Base-by-base conservation (phyloP, 2,329 filamentous ascomycete genomes). In the Fusarium sp. region DNA sequence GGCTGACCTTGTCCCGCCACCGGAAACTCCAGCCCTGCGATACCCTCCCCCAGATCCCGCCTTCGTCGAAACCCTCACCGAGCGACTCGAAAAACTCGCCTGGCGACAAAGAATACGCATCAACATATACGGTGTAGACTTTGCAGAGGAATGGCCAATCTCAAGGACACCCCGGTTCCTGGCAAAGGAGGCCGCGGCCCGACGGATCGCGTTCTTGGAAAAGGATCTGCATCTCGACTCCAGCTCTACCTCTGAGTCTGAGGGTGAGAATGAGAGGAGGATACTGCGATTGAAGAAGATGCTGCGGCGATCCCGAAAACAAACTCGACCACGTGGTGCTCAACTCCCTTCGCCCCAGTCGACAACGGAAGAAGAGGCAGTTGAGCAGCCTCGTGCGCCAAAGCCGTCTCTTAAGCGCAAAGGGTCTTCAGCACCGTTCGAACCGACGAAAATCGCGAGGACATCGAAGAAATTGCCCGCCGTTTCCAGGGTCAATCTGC, bases 111-210 rank as follows among this genome's bases (percentile, higher is more conserved):
- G 37, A 37, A 59, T 59, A 13, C 56, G 56, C 20, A 27, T 59
- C 31, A 38, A 22, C 9, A 18, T 40, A 13, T 59, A 59, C 5
- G 56, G 56, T n/a, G 56, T 18, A 5, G 56, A 38, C 7, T 59
- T 59, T 38, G 56, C 56, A 16, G 56, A 59, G 34, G 34, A 59
- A 37, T 59, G 56, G 56, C 59, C 59, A 3, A 61, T 61, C 29
- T 61, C 59, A 10, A 31, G 24, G 38, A 61, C 59, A 18, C 59
- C 59, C 18, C 38, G 59, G 31, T 27, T 47, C 18, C 40, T 61
- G 5, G 59, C 59, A 8, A 18, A 50, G 8, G 59, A 61, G 16
- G 59, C 59, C 4, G 40, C 38, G 27, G 47, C 47, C 14, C 47
- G 27, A 29, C 27, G 27, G 47, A 20, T 54, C 29, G 47, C 24